These are phyloP conservation scores for Flaveria sonorensis DNA, from an alignment of 129 eudicot genomes.

Conservation along the genomic window DNA sequence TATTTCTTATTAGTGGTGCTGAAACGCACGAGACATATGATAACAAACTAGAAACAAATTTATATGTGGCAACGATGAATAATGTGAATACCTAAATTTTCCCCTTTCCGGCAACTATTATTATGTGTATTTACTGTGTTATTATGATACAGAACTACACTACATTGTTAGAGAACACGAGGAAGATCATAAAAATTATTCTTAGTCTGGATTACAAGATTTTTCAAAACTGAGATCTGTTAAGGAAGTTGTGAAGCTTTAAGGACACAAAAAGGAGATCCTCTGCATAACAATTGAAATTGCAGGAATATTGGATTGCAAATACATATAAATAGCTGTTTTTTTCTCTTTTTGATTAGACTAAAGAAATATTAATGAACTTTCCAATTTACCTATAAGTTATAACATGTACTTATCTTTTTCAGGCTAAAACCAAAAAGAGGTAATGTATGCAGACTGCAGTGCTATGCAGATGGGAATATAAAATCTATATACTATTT, in stretches of 20 bases:
- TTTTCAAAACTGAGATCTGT: not conserved
- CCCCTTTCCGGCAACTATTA: not conserved
- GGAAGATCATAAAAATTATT: not conserved
- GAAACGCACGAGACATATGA: not conserved
- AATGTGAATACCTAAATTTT: not conserved
- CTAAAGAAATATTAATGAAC: not conserved
- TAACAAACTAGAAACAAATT: constrained; percentile 1
- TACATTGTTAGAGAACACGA: not conserved
- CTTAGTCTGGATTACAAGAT: not conserved
- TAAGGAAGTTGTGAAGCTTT: not conserved
- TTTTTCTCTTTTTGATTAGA: not conserved
- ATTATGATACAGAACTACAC: not conserved
- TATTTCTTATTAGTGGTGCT: not conserved
- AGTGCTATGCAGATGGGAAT: constrained; percentile 2
- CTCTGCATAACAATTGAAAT: not conserved
- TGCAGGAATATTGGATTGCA: not conserved
- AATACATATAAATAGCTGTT: not conserved
- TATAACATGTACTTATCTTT: not conserved
- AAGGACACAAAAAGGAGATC: not conserved
- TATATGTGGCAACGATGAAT: not conserved
- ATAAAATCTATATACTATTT: not conserved
- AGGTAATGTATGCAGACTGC: not conserved
- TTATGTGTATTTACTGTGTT: not conserved
- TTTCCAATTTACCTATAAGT: not conserved
- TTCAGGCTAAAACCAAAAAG: not conserved